A percentile compares a stretch with the other conserved stretches of the same genome.
These are phyloP conservation scores for Oemleria cerasiformis DNA, from an alignment of 306 rosid species.

Conservation along the genomic window DNA sequence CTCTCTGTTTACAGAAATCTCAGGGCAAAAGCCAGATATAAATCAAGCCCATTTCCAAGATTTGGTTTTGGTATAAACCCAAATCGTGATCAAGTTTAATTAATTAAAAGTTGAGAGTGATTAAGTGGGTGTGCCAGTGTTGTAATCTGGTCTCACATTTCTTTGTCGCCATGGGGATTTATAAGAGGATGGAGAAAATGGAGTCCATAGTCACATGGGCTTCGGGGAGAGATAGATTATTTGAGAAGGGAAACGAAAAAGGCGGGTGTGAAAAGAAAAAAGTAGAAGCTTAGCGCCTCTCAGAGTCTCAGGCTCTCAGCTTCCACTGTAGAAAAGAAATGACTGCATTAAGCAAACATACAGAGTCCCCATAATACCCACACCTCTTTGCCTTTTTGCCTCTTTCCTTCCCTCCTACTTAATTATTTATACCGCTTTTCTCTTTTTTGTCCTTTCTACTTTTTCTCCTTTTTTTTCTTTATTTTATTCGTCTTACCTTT, in stretches of 20 bases:
- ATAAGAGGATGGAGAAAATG: too few species aligned
- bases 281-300: not conserved
- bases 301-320: not conserved
- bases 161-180: constrained; percentile 19
- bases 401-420: not conserved
- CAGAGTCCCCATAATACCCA: not conserved
- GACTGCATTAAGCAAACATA: constrained; percentile 37
- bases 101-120: not conserved
- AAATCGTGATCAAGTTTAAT: constrained; percentile 2
- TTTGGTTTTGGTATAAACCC: constrained; percentile 12
- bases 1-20: constrained; percentile 11
- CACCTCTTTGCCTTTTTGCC: not conserved
- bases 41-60: constrained; percentile 40
- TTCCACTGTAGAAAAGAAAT: constrained; percentile 3
- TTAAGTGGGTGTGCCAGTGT: constrained; percentile 1
- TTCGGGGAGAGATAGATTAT: constrained; percentile 38
- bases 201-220: constrained; percentile 45
- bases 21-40: constrained; percentile 23
- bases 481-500: constrained; percentile 30
- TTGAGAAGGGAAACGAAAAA: constrained; percentile 33
- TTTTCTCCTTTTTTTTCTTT: not conserved
- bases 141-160: constrained; percentile 22
- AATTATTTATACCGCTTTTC: not conserved
- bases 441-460: not conserved
- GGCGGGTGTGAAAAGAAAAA: constrained; percentile 51